A percentile compares a stretch with the other conserved stretches of the same genome.
phyloP scores from a whole-genome alignment of 371 early-diverging fungal genomes.

The Syncephalastrum sp. region DNA sequence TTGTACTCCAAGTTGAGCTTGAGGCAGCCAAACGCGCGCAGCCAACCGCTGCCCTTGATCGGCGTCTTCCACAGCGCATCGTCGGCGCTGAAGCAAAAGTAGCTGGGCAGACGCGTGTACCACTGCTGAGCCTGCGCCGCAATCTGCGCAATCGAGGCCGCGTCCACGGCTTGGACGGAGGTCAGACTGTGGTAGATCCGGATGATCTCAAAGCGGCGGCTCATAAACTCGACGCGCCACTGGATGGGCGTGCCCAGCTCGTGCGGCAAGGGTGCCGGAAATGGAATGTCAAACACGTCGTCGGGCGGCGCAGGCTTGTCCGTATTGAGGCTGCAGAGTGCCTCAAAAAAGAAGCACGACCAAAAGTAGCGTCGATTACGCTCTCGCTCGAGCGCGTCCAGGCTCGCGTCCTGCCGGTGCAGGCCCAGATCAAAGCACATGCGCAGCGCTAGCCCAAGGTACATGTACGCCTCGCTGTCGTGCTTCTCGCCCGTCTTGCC shows the following conservation, averaged over 20 bases:
- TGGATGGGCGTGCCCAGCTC: constrained; percentile 18
- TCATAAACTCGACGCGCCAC: constrained; percentile 41
- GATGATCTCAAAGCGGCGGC: constrained; percentile 31
- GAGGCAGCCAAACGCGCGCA: constrained; percentile 42
- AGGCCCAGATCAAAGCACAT: constrained; percentile 25
- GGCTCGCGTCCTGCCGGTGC: constrained; percentile 12
- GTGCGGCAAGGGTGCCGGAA: constrained; percentile 25
- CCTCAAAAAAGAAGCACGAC: constrained; percentile 3
- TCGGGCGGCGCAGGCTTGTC: constrained; percentile 5
- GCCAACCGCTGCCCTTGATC: constrained; percentile 23
- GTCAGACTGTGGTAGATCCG: constrained; percentile 37
- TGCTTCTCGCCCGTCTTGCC: constrained; percentile 13
- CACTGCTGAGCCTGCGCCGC: constrained; percentile 35
- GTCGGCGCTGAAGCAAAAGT: constrained; percentile 30
- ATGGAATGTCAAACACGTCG: constrained; percentile 17
- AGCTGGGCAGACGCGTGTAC: constrained; percentile 26
- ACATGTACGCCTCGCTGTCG: constrained; percentile 21
- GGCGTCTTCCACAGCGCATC: constrained; percentile 18
- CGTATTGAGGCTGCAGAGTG: constrained; percentile 5
- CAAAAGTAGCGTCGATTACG: constrained; percentile 5
- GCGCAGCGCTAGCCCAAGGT: constrained; percentile 16
- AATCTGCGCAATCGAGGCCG: constrained; percentile 28
- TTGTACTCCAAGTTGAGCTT: constrained; percentile 46
- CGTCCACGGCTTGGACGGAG: constrained; percentile 24
- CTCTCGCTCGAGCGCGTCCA: background rate